Evolutionary conservation across 495 filamentous ascomycete genomes (phyloP).

Genomic region (Thermochaetoides thermophila): DNA sequence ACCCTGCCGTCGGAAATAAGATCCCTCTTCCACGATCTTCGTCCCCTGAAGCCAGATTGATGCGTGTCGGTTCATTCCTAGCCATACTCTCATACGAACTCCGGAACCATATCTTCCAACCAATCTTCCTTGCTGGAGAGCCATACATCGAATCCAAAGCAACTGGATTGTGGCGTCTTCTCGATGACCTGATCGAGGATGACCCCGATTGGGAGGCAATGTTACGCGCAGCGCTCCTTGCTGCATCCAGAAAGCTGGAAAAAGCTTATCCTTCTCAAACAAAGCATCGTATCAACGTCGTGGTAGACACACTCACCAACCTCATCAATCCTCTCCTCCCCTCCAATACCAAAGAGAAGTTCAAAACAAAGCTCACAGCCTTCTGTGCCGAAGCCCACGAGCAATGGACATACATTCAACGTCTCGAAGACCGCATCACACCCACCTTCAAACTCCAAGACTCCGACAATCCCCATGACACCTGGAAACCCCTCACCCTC

Average conservation of each 20-base stretch:
- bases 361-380: not conserved
- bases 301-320: not conserved
- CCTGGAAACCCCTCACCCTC: constrained; percentile 1
- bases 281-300: not conserved
- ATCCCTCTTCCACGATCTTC: constrained; percentile 12
- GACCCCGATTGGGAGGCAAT: constrained; percentile 7
- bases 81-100: constrained; percentile 6
- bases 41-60: constrained; percentile 8
- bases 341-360: not conserved
- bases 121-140: constrained; percentile 7
- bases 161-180: no score
- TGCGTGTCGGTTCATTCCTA: constrained; percentile 12
- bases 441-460: not conserved
- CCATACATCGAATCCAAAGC: not conserved
- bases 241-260: constrained; percentile 7
- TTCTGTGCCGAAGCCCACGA: not conserved
- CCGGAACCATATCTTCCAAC: constrained; percentile 8
- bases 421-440: constrained; percentile 1
- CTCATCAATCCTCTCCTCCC: not conserved
- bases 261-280: no score
- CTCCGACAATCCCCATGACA: not conserved
- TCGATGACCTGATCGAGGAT: constrained; percentile 3
- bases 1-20: not conserved
- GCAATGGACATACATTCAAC: constrained; percentile 3
- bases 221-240: constrained; percentile 11